These are phyloP conservation scores for Fusarium denticulatum DNA, from an alignment of 2,329 filamentous ascomycete species.

Conservation along the genomic window DNA sequence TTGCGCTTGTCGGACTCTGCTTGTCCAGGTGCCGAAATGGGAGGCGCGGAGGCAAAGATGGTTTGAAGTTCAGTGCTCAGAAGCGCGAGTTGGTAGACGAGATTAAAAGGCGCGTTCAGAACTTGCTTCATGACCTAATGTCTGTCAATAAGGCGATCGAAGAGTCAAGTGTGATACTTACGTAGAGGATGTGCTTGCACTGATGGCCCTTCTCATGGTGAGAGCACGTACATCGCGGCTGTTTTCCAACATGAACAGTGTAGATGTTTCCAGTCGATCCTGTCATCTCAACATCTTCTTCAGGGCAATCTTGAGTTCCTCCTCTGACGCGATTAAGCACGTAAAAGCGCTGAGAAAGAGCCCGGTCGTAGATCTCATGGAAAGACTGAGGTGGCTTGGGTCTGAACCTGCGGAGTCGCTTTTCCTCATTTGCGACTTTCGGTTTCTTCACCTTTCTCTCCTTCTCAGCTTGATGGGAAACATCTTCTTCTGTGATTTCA, in stretches of 20 bases:
- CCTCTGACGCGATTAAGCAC: constrained; percentile 54
- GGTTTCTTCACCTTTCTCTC: constrained; percentile 28
- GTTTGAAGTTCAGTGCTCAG: constrained; percentile 66
- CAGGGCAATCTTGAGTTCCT: constrained; percentile 51
- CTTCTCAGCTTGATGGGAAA: not conserved
- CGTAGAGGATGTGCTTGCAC: constrained; percentile 74
- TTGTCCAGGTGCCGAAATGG: constrained; percentile 52
- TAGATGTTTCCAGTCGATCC: constrained; percentile 75
- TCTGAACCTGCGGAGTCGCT: constrained; percentile 50
- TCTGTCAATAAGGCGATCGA: not conserved
- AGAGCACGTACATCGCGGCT: constrained; percentile 66
- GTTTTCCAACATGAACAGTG: constrained; percentile 61
- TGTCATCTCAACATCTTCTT: constrained; percentile 67
- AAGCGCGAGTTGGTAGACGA: constrained; percentile 71
- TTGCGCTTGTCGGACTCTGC: constrained; percentile 54
- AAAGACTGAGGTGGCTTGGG: constrained; percentile 49
- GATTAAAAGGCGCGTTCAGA: constrained; percentile 63
- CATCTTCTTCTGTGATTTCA: not conserved
- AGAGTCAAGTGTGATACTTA: constrained; percentile 38
- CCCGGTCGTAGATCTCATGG: constrained; percentile 50
- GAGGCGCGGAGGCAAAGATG: constrained; percentile 65
- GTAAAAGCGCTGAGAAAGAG: constrained; percentile 57
- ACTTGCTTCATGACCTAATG: constrained; percentile 65
- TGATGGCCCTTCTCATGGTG: constrained; percentile 63
- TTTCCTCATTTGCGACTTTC: constrained; percentile 42